These are phyloP conservation scores for Wickerhamiella cacticola DNA, from an alignment of 805 yeast genomes.

Conservation along the genomic window DNA sequence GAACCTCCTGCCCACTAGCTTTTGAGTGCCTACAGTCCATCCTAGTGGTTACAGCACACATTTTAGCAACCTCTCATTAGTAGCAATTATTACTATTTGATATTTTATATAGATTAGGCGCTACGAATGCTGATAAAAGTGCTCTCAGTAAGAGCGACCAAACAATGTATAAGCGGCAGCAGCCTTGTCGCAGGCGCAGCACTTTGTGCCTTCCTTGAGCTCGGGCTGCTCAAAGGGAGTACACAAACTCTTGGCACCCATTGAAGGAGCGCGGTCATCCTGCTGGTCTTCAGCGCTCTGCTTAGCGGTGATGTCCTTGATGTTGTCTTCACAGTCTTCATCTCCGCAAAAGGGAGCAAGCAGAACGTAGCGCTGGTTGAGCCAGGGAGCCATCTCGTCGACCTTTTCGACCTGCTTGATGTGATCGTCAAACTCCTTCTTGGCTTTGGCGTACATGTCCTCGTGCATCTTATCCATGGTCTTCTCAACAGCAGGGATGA, in stretches of 20 bases:
- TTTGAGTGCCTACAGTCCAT: too few species aligned
- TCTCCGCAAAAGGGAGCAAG: conserved; percentile 97
- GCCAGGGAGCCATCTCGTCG: conserved; percentile 84
- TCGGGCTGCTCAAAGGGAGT: conserved; percentile 89
- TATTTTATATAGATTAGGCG: background rate
- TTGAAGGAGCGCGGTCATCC: conserved; percentile 88
- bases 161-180: conserved; percentile 87
- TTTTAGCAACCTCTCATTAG: too few species aligned
- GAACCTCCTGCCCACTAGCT: too few species aligned
- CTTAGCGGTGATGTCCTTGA: conserved; percentile 76
- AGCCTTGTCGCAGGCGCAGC: conserved; percentile 67
- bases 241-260: conserved; percentile 99
- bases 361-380: conserved; percentile 82
- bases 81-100: conserved; percentile 4
- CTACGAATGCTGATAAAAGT: background rate
- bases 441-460: conserved; percentile 65
- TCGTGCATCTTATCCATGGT: conserved; percentile 72
- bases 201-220: conserved; percentile 64
- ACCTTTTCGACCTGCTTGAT: conserved; percentile 71
- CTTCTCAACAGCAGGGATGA: conserved; percentile 57
- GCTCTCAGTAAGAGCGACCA: conserved; percentile 77
- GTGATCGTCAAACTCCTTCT: conserved; percentile 71
- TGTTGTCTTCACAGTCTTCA: conserved; percentile 89
- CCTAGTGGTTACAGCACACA: too few species aligned
- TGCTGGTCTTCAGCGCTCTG: conserved; percentile 75